Percentiles rank a stretch among this genome's conserved stretches.
Conservation (phyloP, 2,329 filamentous ascomycete genomes). For the Triangularia setosa region DNA sequence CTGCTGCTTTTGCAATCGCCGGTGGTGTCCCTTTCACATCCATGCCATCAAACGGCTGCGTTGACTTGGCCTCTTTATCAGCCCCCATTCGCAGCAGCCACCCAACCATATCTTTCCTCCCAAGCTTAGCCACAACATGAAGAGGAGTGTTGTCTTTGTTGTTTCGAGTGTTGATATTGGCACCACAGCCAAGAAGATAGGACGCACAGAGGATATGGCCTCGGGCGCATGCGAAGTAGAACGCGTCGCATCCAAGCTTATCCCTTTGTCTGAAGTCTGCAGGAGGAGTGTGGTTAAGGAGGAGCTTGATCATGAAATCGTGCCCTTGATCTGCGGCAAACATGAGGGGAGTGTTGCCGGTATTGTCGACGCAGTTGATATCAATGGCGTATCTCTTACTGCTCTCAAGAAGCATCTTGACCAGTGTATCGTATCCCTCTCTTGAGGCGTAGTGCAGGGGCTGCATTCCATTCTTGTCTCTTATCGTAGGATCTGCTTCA, state of each 20-base stretch:
- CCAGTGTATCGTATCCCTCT: neutral
- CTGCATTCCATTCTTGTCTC: constrained; percentile 2
- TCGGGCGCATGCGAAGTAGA: constrained; percentile 11
- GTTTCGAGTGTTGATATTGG: constrained; percentile 5
- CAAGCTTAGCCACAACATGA: constrained; percentile 12
- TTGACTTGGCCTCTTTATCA: neutral
- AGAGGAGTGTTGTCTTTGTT: constrained; percentile 12
- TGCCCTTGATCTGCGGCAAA: constrained; percentile 4
- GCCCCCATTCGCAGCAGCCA: constrained; percentile 17
- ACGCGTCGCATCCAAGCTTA: neutral
- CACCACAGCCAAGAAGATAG: constrained; percentile 1
- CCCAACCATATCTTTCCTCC: constrained; percentile 10
- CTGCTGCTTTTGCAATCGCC: constrained; percentile 7
- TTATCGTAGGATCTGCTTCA: neutral
- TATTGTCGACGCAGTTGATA: neutral
- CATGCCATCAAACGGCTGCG: constrained; percentile 2
- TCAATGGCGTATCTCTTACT: neutral
- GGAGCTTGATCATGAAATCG: neutral
- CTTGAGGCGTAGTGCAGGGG: constrained; percentile 7
- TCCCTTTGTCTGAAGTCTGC: neutral
- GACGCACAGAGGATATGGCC: constrained; percentile 8
- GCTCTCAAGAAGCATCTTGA: neutral
- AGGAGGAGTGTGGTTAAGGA: neutral
- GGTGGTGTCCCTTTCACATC: constrained; percentile 5
- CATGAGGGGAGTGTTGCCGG: constrained; percentile 8